phyloP scores from a whole-genome alignment of 2,329 filamentous ascomycete species.

The Colletotrichum simmondsii region DNA sequence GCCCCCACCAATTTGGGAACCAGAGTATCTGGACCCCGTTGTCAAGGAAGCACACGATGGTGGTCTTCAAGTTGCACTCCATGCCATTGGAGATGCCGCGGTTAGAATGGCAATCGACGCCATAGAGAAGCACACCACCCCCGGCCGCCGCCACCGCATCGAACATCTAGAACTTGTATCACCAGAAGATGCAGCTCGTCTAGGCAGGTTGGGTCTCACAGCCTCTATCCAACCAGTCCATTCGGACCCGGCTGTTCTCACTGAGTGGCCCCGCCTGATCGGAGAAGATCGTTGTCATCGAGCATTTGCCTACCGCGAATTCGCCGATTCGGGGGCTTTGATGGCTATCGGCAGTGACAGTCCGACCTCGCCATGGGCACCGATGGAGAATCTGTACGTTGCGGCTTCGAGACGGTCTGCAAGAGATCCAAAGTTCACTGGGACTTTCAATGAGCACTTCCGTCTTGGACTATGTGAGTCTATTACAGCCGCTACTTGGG shows the following conservation, averaged over 20 bases:
- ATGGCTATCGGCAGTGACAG: constrained; percentile 70
- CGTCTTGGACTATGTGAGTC: constrained; percentile 64
- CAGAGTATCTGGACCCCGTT: constrained; percentile 61
- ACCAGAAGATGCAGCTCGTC: constrained; percentile 62
- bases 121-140: constrained; percentile 55
- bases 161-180: constrained; percentile 73
- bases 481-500: constrained; percentile 63
- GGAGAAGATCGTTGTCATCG: constrained; percentile 64
- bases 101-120: constrained; percentile 67
- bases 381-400: constrained; percentile 67
- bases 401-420: constrained; percentile 68
- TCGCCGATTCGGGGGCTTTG: constrained; percentile 62
- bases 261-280: constrained; percentile 69
- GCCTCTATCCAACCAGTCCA: constrained; percentile 69
- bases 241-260: constrained; percentile 69
- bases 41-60: constrained; percentile 63
- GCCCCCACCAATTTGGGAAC: constrained; percentile 65
- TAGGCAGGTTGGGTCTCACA: constrained; percentile 69
- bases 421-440: constrained; percentile 54
- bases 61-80: constrained; percentile 70
- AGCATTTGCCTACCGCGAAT: constrained; percentile 73
- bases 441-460: constrained; percentile 63
- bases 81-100: constrained; percentile 73
- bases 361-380: constrained; percentile 66
- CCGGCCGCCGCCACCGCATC: constrained; percentile 67